phyloP scores from a whole-genome alignment of 345 rosid species.

The Syzygium jambos region DNA sequence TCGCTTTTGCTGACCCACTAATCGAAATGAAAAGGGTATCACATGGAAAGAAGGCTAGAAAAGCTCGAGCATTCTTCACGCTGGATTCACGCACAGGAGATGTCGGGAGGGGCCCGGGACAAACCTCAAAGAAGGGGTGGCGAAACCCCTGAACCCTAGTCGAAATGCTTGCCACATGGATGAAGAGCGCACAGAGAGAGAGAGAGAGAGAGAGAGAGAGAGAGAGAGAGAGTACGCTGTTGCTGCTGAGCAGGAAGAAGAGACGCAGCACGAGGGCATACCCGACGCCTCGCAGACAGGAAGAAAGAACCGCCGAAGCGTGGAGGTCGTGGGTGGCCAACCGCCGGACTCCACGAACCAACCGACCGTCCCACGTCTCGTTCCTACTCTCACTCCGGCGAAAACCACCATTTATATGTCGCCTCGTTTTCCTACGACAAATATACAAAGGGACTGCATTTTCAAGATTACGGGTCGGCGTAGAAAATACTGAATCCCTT shows the following conservation, averaged over 20 bases:
- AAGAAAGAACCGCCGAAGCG: neutral
- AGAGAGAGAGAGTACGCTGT: neutral
- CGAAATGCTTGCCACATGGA: conserved; percentile 32
- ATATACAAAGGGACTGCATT: no score
- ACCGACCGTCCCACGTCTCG: neutral
- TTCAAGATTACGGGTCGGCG: no score
- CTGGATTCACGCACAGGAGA: neutral
- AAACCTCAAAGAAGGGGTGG: neutral
- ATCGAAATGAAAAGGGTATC: neutral
- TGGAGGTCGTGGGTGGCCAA: neutral
- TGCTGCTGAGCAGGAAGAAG: neutral
- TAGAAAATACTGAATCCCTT: neutral
- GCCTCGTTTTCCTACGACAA: no score
- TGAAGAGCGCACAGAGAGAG: neutral
- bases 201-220: neutral
- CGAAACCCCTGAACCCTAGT: conserved; percentile 26
- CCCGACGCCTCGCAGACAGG: neutral
- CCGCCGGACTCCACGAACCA: neutral
- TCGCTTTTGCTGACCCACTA: neutral
- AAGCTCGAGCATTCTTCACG: neutral
- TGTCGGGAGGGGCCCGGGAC: neutral
- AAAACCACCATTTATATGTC: neutral
- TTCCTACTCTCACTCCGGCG: neutral
- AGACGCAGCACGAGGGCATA: neutral
- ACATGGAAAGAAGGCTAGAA: neutral